Evolutionary conservation across 202 grass and related monocot genomes (phyloP).

Genomic region (Dendrocalamus latiflorus): DNA sequence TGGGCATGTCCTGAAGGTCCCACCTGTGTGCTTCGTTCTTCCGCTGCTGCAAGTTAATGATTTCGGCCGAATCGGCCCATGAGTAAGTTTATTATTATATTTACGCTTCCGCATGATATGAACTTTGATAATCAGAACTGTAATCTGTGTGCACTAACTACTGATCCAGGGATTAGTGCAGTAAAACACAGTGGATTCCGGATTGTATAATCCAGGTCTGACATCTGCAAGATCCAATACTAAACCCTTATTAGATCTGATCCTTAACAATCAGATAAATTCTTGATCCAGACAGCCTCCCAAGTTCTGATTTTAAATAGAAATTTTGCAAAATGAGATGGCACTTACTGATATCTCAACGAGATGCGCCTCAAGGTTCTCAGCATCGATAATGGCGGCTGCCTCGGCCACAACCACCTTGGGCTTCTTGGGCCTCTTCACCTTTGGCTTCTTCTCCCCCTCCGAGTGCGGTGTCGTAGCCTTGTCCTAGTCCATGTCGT

Average conservation of each 20-base stretch:
- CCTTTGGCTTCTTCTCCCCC: slow-evolving; percentile 56
- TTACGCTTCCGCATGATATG: too few species aligned
- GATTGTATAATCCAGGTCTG: too few species aligned
- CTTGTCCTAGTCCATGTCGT: slow-evolving; percentile 46
- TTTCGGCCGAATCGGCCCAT: too few species aligned
- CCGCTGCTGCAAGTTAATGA: too few species aligned
- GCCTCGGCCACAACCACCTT: slow-evolving; percentile 79
- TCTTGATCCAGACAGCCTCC: neutral
- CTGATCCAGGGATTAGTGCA: too few species aligned
- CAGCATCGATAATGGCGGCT: slow-evolving; percentile 57
- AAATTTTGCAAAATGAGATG: neutral
- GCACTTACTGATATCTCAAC: slow-evolving; percentile 67
- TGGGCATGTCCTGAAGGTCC: too few species aligned
- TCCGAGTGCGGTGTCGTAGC: slow-evolving; percentile 24
- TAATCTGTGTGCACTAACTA: too few species aligned
- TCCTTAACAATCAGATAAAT: slow-evolving; percentile 21
- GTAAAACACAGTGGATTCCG: too few species aligned
- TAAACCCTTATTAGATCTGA: slow-evolving; percentile 41
- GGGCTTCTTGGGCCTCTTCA: slow-evolving; percentile 82
- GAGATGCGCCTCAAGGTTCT: slow-evolving; percentile 57
- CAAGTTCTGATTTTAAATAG: slow-evolving; percentile 21
- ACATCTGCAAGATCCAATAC: neutral
- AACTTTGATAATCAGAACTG: too few species aligned
- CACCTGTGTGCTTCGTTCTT: too few species aligned
- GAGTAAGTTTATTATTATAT: too few species aligned